Conservation (phyloP, 2,329 filamentous ascomycete genomes). For the Claviceps monticola region DNA sequence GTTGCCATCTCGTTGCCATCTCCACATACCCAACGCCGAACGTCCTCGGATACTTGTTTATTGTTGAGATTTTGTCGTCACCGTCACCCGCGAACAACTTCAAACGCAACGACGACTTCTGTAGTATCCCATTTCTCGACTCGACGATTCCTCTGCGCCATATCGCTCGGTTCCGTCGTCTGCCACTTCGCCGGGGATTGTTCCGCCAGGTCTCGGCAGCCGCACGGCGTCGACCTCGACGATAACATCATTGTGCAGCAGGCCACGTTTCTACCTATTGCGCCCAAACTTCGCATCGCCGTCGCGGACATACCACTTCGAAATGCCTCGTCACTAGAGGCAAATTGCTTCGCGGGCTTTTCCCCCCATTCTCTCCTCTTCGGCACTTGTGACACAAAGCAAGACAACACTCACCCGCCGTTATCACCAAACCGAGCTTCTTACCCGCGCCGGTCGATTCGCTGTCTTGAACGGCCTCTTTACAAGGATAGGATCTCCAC, state of each 20-base stretch:
- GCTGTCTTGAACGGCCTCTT: neutral
- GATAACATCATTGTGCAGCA: neutral
- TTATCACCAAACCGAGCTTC: no score
- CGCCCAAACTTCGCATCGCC: neutral
- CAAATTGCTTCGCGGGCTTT: neutral
- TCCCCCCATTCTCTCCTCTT: neutral
- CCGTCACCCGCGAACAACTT: neutral
- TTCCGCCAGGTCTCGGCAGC: neutral
- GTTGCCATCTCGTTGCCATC: neutral
- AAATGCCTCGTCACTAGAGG: constrained; percentile 1
- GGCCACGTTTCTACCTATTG: neutral
- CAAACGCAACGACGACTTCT: neutral
- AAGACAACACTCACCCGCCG: neutral
- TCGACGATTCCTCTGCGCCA: neutral
- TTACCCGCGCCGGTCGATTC: no score
- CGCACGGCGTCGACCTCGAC: neutral
- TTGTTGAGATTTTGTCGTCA: neutral
- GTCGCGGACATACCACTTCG: neutral
- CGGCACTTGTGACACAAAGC: neutral
- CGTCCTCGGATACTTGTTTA: neutral
- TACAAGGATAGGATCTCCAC: neutral
- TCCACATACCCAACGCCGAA: neutral
- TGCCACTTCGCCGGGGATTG: neutral
- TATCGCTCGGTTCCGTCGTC: neutral
- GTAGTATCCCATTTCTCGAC: no score